Evolutionary conservation across 805 yeast species (phyloP), one percentile per base, ranked within the genome.

Genomic region (Candida qinlingensis): DNA sequence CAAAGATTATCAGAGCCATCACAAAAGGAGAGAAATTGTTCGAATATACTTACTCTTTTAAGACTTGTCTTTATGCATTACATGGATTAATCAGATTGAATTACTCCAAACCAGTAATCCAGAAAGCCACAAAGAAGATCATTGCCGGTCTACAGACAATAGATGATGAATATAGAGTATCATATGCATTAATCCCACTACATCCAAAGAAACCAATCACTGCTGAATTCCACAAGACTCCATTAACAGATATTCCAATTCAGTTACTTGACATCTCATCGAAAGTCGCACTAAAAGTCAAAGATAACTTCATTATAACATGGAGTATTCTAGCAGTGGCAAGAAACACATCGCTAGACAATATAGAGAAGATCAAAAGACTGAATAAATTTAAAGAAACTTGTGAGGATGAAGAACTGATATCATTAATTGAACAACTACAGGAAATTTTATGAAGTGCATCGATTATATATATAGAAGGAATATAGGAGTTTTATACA

Each of bases 281-380:
- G 35, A 44, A 42, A 12, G 34, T 48, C 29, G 57, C 52, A 4
- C 38, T 49, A 28, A 46, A 38, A 12, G 46, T 44, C 10, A 39
- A 42, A 9, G 53, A 53, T 33, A 30, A 33, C 2, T 19, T 33
- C 2, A 7, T 58, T n/a, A 3, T 52, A 25, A 45, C 47, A 9
- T 54, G 58, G 58, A 51, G 55, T 42, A 28, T 54, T 19, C 26
- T 42, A 25, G 42, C 46, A 9, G 28, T 47, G 4, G 35, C 40
- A 5, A 42, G 37, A 25, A 47, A 27, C 29, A 6, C 7, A 25
- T 5, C 13, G 2, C 11, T 47, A 38, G 34, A 10, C n/a, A 25
- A 13, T 7, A 19, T 8, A 19, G 26, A 47, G 3, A 47, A 47
- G 35, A 35, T 35, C 9, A 39, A 42, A 33, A 47, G 46, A 41